Conservation (phyloP, 1,284 basidiomycete species). For the Trichosporon sp. region DNA sequence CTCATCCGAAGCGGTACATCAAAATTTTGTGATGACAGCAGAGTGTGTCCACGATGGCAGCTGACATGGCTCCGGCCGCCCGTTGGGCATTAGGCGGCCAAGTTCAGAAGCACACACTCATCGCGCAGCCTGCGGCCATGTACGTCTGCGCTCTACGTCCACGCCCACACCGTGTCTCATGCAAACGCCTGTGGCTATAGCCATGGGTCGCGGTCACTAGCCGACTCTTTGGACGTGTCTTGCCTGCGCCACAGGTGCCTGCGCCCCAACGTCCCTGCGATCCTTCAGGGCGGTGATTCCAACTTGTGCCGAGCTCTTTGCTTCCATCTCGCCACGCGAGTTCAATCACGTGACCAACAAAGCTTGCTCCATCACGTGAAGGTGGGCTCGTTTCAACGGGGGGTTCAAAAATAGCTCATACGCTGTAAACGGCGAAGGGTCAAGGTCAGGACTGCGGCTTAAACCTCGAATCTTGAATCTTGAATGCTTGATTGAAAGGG, state of each 20-base stretch:
- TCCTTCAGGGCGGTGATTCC: background rate
- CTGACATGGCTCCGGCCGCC: background rate
- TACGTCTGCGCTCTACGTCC: too few relatives aligned
- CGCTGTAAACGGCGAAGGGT: background rate
- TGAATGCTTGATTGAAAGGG: background rate
- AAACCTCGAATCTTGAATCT: constrained; percentile 6
- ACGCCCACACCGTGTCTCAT: background rate
- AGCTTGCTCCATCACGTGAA: background rate
- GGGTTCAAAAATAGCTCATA: background rate
- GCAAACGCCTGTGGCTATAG: background rate
- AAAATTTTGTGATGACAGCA: background rate
- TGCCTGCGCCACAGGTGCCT: background rate
- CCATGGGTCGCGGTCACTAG: background rate
- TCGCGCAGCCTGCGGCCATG: too few relatives aligned
- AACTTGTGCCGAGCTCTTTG: background rate
- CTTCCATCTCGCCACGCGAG: background rate
- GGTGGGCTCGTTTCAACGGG: background rate
- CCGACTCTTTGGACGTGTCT: background rate
- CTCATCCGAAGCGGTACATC: background rate
- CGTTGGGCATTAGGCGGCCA: background rate
- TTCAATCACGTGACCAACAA: background rate
- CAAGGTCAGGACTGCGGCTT: background rate
- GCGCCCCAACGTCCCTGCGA: background rate
- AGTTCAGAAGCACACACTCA: too few relatives aligned
- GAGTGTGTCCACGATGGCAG: background rate